A percentile compares a stretch with the other conserved stretches of the same genome.
These are phyloP conservation scores for Gyromitra esculenta DNA, from an alignment of 2,329 filamentous ascomycete species.

Conservation along the genomic window DNA sequence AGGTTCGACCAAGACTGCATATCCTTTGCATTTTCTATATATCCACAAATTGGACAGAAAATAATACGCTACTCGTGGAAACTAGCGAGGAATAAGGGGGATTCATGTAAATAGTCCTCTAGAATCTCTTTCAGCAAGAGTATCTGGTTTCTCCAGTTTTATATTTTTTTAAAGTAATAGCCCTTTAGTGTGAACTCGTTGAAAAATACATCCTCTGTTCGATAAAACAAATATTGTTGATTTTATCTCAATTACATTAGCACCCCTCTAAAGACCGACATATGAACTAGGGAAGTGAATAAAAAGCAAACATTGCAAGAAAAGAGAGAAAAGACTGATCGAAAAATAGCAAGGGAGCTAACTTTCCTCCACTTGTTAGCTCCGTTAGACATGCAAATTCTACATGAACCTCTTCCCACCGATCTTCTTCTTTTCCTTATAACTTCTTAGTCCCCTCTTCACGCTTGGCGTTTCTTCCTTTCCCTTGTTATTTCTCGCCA, in stretches of 20 bases:
- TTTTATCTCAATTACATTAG: constrained; percentile 1
- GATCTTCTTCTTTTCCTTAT: constrained; percentile 34
- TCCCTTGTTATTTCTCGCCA: constrained; percentile 20
- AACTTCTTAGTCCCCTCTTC: constrained; percentile 40
- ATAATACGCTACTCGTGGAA: background rate
- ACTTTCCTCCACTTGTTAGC: background rate
- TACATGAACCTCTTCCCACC: constrained; percentile 32
- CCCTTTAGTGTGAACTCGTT: background rate
- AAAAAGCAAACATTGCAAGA: background rate
- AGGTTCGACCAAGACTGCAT: background rate
- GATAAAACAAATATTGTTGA: constrained; percentile 1
- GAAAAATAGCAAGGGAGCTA: background rate
- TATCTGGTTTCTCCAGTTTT: background rate
- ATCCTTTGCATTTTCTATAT: background rate
- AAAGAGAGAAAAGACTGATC: background rate
- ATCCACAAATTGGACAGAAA: background rate
- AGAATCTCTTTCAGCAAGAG: constrained; percentile 1
- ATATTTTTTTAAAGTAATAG: background rate
- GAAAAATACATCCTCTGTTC: background rate
- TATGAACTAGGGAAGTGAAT: background rate
- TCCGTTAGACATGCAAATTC: background rate
- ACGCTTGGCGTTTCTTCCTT: constrained; percentile 35
- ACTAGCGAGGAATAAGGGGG: background rate
- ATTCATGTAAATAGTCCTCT: constrained; percentile 23
- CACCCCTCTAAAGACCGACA: background rate